phyloP scores from a whole-genome alignment of 2,329 filamentous ascomycete genomes.

The Scytalidium lignicola region DNA sequence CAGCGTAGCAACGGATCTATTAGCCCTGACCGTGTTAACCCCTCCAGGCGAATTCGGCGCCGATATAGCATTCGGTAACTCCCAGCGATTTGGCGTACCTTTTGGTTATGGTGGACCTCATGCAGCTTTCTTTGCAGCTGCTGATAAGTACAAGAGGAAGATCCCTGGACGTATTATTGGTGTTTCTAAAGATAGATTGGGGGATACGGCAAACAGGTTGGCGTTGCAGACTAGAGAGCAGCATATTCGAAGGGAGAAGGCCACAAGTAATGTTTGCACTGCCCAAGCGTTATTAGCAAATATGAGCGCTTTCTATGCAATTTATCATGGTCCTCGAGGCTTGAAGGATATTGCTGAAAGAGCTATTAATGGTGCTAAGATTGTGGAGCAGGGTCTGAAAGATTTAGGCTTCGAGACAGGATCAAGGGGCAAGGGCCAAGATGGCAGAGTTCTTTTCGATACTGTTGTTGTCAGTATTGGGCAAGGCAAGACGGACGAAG shows the following conservation, averaged over 20 bases:
- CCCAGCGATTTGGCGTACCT: slow-evolving; percentile 87
- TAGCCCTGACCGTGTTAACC: slow-evolving; percentile 80
- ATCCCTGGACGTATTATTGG: slow-evolving; percentile 89
- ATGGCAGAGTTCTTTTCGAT: slow-evolving; percentile 66
- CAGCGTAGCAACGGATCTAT: slow-evolving; percentile 81
- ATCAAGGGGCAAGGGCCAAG: slow-evolving; percentile 48
- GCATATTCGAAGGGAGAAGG: slow-evolving; percentile 93
- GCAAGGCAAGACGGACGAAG: slow-evolving; percentile 42
- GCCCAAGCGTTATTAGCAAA: slow-evolving; percentile 91
- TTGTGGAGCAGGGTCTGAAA: slow-evolving; percentile 60
- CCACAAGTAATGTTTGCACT: slow-evolving; percentile 95
- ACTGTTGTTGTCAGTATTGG: slow-evolving; percentile 66
- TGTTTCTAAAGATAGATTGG: slow-evolving; percentile 84
- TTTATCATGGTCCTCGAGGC: slow-evolving; percentile 86
- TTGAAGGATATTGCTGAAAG: slow-evolving; percentile 79
- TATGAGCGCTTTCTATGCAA: slow-evolving; percentile 90
- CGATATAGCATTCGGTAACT: slow-evolving; percentile 89
- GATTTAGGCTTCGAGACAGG: slow-evolving; percentile 59
- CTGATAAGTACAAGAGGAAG: slow-evolving; percentile 88
- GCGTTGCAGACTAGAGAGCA: slow-evolving; percentile 92
- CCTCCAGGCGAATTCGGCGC: slow-evolving; percentile 92
- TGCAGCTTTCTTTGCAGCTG: slow-evolving; percentile 90
- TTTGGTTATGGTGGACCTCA: slow-evolving; percentile 93
- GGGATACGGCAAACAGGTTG: slow-evolving; percentile 74
- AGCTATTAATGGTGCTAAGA: slow-evolving; percentile 64